Conservation (phyloP, 352 stramenopile species). For the Globisporangium camurandrum region DNA sequence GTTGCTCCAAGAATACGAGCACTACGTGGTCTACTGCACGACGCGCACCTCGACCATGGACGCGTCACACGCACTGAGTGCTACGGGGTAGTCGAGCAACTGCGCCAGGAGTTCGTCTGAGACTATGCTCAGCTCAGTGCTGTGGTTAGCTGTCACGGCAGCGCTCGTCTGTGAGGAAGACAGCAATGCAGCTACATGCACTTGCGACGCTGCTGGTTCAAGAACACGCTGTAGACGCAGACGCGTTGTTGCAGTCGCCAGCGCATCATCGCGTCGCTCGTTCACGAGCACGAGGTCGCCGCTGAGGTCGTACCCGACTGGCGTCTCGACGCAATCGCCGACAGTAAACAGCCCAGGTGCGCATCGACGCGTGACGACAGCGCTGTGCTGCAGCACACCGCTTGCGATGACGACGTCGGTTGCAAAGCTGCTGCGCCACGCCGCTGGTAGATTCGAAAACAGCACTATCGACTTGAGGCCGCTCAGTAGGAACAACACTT, state of each 20-base stretch:
- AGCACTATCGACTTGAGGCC: conserved; percentile 59
- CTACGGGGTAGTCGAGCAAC: conserved; percentile 57
- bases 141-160: neutral
- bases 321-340: neutral
- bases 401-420: neutral
- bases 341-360: neutral
- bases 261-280: conserved; percentile 11
- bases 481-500: conserved; percentile 56
- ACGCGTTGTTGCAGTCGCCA: conserved; percentile 13
- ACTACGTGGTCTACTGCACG: neutral
- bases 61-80: conserved; percentile 42
- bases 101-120: conserved; percentile 30
- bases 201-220: neutral
- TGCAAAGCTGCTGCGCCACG: conserved; percentile 35
- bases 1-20: too few species aligned
- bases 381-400: neutral
- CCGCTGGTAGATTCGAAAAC: conserved; percentile 51
- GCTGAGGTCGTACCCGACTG: neutral
- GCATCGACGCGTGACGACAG: neutral
- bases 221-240: conserved; percentile 8
- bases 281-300: conserved; percentile 20
- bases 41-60: conserved; percentile 53
- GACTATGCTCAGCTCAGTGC: conserved; percentile 10
- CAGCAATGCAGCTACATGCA: neutral
- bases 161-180: neutral